Percentiles rank a stretch among this genome's conserved stretches.
phyloP scores from a whole-genome alignment of 2,329 filamentous ascomycete species.

The Metarhizium anisopliae region DNA sequence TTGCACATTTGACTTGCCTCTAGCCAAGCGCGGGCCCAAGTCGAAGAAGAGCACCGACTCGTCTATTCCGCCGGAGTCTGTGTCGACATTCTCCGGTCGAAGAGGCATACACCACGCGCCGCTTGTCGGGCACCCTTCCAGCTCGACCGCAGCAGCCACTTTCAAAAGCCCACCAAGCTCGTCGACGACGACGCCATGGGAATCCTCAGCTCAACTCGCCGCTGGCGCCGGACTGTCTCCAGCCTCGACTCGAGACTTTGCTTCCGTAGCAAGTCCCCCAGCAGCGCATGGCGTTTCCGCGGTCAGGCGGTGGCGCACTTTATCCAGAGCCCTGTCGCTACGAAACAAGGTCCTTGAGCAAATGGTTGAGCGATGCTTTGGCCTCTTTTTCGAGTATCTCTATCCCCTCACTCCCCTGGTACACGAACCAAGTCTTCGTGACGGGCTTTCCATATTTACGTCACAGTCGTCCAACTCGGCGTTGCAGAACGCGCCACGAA shows the following conservation, averaged over 20 bases:
- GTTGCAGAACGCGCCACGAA: not conserved
- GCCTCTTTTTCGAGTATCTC: conserved; percentile 33
- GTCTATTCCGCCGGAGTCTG: conserved; percentile 8
- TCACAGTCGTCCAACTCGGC: conserved; percentile 6
- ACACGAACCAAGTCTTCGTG: conserved; percentile 30
- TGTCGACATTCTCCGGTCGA: conserved; percentile 7
- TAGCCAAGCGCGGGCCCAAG: conserved; percentile 30
- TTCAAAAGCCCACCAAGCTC: conserved; percentile 11
- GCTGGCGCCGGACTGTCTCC: conserved; percentile 15
- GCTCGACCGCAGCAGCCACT: conserved; percentile 1
- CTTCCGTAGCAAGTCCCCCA: conserved; percentile 5
- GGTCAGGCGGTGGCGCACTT: conserved; percentile 19
- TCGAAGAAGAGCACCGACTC: conserved; percentile 14
- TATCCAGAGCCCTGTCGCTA: conserved; percentile 16
- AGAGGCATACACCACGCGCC: not conserved
- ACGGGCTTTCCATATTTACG: conserved; percentile 24
- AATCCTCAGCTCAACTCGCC: conserved; percentile 7
- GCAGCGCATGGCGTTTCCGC: conserved; percentile 11
- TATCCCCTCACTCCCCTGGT: conserved; percentile 32
- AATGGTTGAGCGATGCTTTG: conserved; percentile 24
- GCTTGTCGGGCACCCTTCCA: not conserved
- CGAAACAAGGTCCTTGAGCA: conserved; percentile 16
- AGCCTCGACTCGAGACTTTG: conserved; percentile 11
- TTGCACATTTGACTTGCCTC: conserved; percentile 29
- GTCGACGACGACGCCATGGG: conserved; percentile 13